Percentiles rank a stretch among this genome's conserved stretches.
Conservation (phyloP, 2,329 filamentous ascomycete genomes). For the Whalleya microplaca region DNA sequence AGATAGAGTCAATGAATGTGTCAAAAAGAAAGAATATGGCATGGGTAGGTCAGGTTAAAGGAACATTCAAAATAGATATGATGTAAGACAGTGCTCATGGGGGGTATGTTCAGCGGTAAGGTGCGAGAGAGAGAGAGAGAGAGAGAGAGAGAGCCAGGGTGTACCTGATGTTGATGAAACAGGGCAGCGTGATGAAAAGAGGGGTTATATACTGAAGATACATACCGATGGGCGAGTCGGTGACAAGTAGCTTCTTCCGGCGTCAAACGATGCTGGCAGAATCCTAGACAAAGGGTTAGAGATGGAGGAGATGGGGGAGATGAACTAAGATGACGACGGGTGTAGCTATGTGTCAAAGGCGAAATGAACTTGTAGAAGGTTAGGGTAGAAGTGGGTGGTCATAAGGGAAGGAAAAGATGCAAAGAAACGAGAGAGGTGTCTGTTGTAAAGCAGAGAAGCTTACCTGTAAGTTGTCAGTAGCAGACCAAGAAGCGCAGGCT, state of each 20-base stretch:
- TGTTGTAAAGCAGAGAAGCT: background rate
- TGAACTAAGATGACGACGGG: background rate
- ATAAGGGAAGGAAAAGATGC: background rate
- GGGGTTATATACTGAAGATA: constrained; percentile 3
- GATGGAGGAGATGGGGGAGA: background rate
- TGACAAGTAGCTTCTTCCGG: background rate
- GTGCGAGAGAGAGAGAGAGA: background rate
- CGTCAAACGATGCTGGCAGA: background rate
- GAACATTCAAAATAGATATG: background rate
- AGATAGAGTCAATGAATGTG: background rate
- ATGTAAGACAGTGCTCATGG: background rate
- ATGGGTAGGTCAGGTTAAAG: too few relatives aligned
- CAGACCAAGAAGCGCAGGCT: background rate
- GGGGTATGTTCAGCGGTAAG: background rate
- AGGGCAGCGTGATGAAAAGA: background rate
- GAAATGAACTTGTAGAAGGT: background rate
- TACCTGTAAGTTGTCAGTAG: background rate
- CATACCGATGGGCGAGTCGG: background rate
- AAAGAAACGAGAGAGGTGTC: background rate
- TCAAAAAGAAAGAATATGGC: background rate
- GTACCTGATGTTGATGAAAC: background rate
- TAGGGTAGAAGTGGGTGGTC: too few relatives aligned
- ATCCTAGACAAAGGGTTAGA: background rate
- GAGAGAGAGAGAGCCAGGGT: background rate
- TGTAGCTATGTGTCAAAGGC: background rate